phyloP scores from a whole-genome alignment of 2,329 filamentous ascomycete species.

The Claviceps purpurea region DNA sequence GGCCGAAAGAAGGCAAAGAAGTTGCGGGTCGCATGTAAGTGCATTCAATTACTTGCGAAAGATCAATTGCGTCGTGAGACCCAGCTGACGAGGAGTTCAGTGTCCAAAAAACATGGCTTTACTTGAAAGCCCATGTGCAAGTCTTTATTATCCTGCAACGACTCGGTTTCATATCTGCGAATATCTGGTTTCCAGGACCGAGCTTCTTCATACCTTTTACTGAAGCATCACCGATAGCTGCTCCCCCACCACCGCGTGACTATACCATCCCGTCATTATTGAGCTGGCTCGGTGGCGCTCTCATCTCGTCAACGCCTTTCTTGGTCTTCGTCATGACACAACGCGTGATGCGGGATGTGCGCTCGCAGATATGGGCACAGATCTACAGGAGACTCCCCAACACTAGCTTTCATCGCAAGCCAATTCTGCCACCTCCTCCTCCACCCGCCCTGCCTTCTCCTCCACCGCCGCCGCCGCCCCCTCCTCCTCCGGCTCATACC shows the following conservation, averaged over 20 bases:
- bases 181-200: slow-evolving; percentile 27
- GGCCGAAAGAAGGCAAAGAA: slow-evolving; percentile 11
- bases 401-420: slow-evolving; percentile 18
- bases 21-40: slow-evolving; percentile 16
- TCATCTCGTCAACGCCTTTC: slow-evolving; percentile 33
- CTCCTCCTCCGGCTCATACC: slow-evolving; percentile 7
- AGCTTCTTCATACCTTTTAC: slow-evolving; percentile 44
- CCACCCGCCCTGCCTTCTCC: slow-evolving; percentile 6
- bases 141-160: slow-evolving; percentile 40
- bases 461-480: slow-evolving; percentile 10
- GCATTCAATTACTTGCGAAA: background rate
- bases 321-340: slow-evolving; percentile 31
- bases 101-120: slow-evolving; percentile 21
- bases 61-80: background rate
- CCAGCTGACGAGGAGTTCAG: slow-evolving; percentile 12
- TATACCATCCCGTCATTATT: slow-evolving; percentile 25
- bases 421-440: slow-evolving; percentile 5
- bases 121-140: slow-evolving; percentile 36
- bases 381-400: slow-evolving; percentile 28
- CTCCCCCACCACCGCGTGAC: slow-evolving; percentile 28
- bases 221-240: slow-evolving; percentile 32
- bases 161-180: slow-evolving; percentile 30
- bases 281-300: slow-evolving; percentile 29
- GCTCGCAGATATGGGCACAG: slow-evolving; percentile 22
- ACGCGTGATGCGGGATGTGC: slow-evolving; percentile 22